phyloP scores from a whole-genome alignment of 177 flowering plant species.

The Vitis hybrid region DNA sequence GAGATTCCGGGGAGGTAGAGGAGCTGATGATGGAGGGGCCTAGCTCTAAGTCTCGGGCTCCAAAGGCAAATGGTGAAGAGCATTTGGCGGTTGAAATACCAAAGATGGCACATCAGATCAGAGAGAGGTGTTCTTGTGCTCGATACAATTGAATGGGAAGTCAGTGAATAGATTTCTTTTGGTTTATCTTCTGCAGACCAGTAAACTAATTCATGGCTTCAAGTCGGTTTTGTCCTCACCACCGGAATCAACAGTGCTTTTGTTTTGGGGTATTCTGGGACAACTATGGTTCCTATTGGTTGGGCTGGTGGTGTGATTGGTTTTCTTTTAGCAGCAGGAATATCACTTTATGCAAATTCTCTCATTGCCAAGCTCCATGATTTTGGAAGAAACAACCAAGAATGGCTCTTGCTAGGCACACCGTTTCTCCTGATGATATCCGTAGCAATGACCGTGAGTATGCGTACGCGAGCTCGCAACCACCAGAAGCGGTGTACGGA shows the following conservation, averaged over 20 bases:
- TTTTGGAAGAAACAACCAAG: constrained; percentile 28
- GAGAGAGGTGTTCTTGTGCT: constrained; percentile 22
- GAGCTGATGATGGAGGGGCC: not conserved
- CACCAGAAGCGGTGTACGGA: constrained; percentile 75
- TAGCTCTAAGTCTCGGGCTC: not conserved
- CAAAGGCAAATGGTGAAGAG: constrained; percentile 14
- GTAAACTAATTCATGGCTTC: constrained; percentile 74
- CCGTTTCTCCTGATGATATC: too few relatives aligned
- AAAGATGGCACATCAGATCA: constrained; percentile 84
- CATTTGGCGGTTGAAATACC: constrained; percentile 33
- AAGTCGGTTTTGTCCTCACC: constrained; percentile 80
- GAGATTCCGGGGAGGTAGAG: too few relatives aligned
- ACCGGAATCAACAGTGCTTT: constrained; percentile 95
- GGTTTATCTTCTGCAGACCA: too few relatives aligned
- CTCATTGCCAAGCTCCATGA: constrained; percentile 90
- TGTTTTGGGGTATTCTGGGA: constrained; percentile 83
- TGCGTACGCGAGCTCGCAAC: constrained; percentile 85
- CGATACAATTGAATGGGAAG: too few relatives aligned
- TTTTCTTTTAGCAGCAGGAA: constrained; percentile 52
- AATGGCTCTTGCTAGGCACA: too few relatives aligned
- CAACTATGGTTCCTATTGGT: constrained; percentile 88
- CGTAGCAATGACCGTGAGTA: constrained; percentile 41
- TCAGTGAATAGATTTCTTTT: too few relatives aligned
- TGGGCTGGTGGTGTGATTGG: constrained; percentile 78
- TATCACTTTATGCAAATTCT: constrained; percentile 75